Conservation (phyloP, 352 stramenopile genomes). For the Peronospora destructor region DNA sequence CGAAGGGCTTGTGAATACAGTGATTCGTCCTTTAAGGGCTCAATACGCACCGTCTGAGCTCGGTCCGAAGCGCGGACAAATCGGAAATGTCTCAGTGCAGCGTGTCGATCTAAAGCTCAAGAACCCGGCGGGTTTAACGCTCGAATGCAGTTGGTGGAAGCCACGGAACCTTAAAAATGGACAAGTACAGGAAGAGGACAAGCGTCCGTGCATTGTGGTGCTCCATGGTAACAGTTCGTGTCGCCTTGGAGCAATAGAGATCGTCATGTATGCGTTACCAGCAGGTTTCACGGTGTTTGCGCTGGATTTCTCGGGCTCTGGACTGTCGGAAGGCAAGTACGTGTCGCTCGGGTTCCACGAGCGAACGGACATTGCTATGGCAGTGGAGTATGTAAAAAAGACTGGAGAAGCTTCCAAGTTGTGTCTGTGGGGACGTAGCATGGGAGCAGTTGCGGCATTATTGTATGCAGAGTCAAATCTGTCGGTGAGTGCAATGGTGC, state of each 20-base stretch:
- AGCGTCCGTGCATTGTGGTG: slow-evolving; percentile 70
- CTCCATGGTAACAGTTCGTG: slow-evolving; percentile 83
- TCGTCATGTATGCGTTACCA: slow-evolving; percentile 66
- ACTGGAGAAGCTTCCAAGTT: slow-evolving; percentile 50
- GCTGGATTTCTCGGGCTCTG: slow-evolving; percentile 72
- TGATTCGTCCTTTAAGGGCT: slow-evolving; percentile 66
- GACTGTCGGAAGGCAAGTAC: slow-evolving; percentile 74
- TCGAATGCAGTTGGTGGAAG: slow-evolving; percentile 87
- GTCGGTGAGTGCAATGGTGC: slow-evolving; percentile 68
- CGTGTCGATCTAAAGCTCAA: slow-evolving; percentile 69
- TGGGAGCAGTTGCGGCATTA: slow-evolving; percentile 70
- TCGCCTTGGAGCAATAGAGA: slow-evolving; percentile 61
- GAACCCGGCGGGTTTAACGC: slow-evolving; percentile 60
- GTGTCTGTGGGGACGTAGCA: slow-evolving; percentile 71
- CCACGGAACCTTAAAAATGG: slow-evolving; percentile 21
- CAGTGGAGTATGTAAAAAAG: slow-evolving; percentile 57
- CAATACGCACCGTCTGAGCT: slow-evolving; percentile 60
- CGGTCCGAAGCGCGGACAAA: slow-evolving; percentile 45
- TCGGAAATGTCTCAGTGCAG: slow-evolving; percentile 53
- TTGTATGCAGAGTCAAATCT: slow-evolving; percentile 54
- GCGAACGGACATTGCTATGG: slow-evolving; percentile 60
- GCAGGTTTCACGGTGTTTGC: slow-evolving; percentile 80
- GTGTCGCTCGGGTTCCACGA: slow-evolving; percentile 80
- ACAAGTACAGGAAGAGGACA: slow-evolving; percentile 16
- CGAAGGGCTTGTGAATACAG: slow-evolving; percentile 72